These are phyloP conservation scores for Fusarium albosuccineum DNA, from an alignment of 2,329 filamentous ascomycete genomes.

Conservation along the genomic window DNA sequence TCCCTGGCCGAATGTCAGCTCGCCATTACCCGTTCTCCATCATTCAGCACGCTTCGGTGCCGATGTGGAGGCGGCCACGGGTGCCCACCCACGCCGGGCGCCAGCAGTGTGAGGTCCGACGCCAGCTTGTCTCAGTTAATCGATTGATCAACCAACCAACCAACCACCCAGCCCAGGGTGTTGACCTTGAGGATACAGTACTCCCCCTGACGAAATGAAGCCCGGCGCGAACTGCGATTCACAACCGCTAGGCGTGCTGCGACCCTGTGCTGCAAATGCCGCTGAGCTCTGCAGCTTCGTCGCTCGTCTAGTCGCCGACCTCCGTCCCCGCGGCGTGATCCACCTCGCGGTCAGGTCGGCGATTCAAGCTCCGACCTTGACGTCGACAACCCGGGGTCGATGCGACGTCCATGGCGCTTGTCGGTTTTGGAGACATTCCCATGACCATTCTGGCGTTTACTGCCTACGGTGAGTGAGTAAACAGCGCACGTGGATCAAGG, in stretches of 20 bases:
- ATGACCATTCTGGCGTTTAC: constrained; percentile 13
- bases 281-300: constrained; percentile 14
- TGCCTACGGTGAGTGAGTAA: constrained; percentile 10
- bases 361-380: constrained; percentile 36
- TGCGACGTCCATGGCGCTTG: constrained; percentile 1
- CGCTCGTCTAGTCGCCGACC: constrained; percentile 28
- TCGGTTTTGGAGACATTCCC: constrained; percentile 9
- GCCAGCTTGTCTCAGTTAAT: background rate
- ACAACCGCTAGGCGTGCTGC: background rate
- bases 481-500: constrained; percentile 26
- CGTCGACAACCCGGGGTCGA: background rate
- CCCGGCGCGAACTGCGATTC: constrained; percentile 19
- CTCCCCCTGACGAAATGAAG: constrained; percentile 13
- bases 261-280: constrained; percentile 10
- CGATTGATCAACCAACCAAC: background rate
- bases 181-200: background rate
- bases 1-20: constrained; percentile 10
- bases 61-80: constrained; percentile 24
- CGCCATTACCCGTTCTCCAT: constrained; percentile 13
- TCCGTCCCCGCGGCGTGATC: constrained; percentile 36
- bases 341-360: constrained; percentile 34
- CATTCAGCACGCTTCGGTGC: constrained; percentile 40
- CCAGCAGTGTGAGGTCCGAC: constrained; percentile 7
- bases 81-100: background rate
- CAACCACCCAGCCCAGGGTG: background rate